Percentiles rank a stretch among this genome's conserved stretches.
These are phyloP conservation scores for Cyberlindnera nakhonratchasimensis DNA, from an alignment of 805 yeast species.

Conservation along the genomic window DNA sequence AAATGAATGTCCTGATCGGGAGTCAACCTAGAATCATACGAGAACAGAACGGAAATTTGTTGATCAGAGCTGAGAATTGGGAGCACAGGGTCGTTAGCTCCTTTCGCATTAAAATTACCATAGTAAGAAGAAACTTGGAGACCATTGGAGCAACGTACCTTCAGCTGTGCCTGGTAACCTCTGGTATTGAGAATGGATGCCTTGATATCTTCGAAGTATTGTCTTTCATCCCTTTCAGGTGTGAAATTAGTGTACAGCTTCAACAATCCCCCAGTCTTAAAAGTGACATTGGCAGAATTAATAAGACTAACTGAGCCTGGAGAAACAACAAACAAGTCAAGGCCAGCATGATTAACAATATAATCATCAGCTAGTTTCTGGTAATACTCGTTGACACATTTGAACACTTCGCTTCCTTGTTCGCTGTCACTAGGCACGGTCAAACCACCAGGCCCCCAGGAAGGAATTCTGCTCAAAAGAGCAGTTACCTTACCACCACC, in stretches of 20 bases:
- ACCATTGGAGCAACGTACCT: constrained; percentile 85
- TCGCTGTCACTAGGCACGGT: constrained; percentile 33
- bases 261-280: constrained; percentile 67
- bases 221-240: constrained; percentile 64
- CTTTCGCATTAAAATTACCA: constrained; percentile 46
- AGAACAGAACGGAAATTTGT: constrained; percentile 65
- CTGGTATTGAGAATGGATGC: constrained; percentile 44
- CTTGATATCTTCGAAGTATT: constrained; percentile 58
- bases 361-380: constrained; percentile 54
- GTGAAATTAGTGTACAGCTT: constrained; percentile 65
- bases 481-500: constrained; percentile 87
- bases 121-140: constrained; percentile 75
- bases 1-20: constrained; percentile 77
- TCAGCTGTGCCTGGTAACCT: constrained; percentile 81
- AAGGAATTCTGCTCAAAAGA: constrained; percentile 65
- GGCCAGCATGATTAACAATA: constrained; percentile 57
- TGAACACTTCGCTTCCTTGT: constrained; percentile 46
- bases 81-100: constrained; percentile 59
- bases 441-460: constrained; percentile 75
- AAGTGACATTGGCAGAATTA: constrained; percentile 61
- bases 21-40: constrained; percentile 71
- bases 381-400: constrained; percentile 62
- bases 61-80: constrained; percentile 64
- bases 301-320: constrained; percentile 66
- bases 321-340: constrained; percentile 73